phyloP scores from a whole-genome alignment of 2,329 filamentous ascomycete genomes.

The Purpureocillium takamizusanense region DNA sequence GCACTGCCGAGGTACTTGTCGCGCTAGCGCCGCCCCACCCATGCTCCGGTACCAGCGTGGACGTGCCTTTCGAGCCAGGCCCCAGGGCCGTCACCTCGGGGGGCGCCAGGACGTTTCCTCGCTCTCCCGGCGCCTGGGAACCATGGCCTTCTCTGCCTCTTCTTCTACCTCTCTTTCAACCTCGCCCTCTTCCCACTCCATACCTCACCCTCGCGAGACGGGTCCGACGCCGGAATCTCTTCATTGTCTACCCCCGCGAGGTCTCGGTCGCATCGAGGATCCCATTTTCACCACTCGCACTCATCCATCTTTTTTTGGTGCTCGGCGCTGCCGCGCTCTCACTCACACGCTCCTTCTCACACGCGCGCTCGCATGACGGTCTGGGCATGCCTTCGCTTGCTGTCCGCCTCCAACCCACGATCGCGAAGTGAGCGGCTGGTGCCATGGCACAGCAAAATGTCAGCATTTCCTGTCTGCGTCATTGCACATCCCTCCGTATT shows the following conservation, averaged over 20 bases:
- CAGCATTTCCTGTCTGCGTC: conserved; percentile 9
- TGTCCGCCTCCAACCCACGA: conserved; percentile 20
- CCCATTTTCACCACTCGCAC: conserved; percentile 1
- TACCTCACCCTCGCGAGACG: conserved; percentile 14
- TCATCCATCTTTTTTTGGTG: not conserved
- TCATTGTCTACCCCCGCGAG: not conserved
- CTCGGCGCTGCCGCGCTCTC: not conserved
- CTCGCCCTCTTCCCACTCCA: conserved; percentile 18
- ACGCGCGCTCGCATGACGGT: conserved; percentile 7
- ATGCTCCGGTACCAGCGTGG: conserved; percentile 23
- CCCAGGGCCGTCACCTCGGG: conserved; percentile 26
- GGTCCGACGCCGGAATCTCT: conserved; percentile 12
- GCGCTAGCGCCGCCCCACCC: conserved; percentile 25
- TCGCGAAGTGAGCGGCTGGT: conserved; percentile 23
- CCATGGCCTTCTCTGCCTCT: conserved; percentile 18
- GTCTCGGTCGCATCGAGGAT: not conserved
- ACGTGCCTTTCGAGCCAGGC: conserved; percentile 19
- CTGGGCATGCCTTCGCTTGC: conserved; percentile 19
- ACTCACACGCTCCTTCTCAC: conserved; percentile 11
- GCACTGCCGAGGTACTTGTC: conserved; percentile 15
- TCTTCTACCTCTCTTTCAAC: conserved; percentile 24
- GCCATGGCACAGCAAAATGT: conserved; percentile 32
- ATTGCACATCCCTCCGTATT: conserved; percentile 2
- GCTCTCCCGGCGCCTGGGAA: conserved; percentile 25
- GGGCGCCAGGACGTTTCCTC: conserved; percentile 28